Base-by-base conservation (phyloP, 352 stramenopile genomes). In the Phytophthora megakarya region DNA sequence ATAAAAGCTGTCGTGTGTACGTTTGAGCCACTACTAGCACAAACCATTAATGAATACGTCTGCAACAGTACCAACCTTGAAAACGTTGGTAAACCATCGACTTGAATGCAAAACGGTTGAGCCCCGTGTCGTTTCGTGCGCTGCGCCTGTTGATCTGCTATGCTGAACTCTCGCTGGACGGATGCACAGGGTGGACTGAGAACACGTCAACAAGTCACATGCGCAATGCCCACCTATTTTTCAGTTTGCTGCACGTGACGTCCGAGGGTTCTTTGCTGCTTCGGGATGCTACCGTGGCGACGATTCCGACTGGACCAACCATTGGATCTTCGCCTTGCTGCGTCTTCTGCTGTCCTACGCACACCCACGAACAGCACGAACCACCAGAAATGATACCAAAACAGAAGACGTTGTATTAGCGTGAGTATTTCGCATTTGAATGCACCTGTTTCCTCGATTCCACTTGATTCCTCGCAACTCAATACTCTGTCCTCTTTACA, bases 401-500 rank as follows among this genome's bases (percentile, higher is more conserved):
- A 58, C 65, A 44, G 53, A 65, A 19, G 43, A 46, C 44, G 22
- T 48, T 66, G 43, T 61, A 70, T 73, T 70, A 67, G 45, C 57
- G 13, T 48, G 51, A 73, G 45, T 64, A 54, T 32, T 49, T 53
- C 18, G 23, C 43, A 61, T 18, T 37, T 11, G 43, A 9, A 11
- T n/a, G 37, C 60, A 42, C 25, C 23, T 60, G 26, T 48, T 38
- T 44, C 12, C 18, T 60, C 48, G 23, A 56, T 45, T 48, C 47
- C 23, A 47, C 22, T 55, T 48, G 57, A 49, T 68, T 16, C 11
- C 26, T 61, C 44, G 37, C 53, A 65, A 57, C 9, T 48, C 21
- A 53, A 30, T 47, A 40, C 45, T 32, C 37, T 38, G 1, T 7
- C 38, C 9, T 10, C 7, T 22, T 86, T 97, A 99, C 47, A 99